These are phyloP conservation scores for Lycium ferocissimum DNA, from an alignment of 257 asterid genomes.

Conservation along the genomic window DNA sequence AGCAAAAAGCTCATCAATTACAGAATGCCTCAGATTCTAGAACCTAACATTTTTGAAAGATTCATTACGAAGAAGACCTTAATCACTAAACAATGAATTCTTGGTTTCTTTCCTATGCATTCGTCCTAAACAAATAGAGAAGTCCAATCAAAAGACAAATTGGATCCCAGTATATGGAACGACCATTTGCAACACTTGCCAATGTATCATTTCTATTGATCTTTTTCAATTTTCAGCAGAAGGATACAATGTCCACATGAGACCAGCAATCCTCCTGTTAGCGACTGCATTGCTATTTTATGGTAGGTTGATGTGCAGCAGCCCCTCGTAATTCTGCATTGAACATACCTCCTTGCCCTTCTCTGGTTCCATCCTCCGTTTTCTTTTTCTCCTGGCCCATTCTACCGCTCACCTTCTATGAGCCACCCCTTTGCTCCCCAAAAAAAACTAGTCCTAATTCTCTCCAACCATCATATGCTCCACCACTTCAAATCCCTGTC, in stretches of 20 bases:
- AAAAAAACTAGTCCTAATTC: not conserved
- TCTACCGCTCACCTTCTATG: not conserved
- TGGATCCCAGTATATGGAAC: not conserved
- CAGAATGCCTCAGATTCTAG: not conserved
- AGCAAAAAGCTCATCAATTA: not conserved
- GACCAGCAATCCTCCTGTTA: not conserved
- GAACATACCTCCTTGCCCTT: not conserved
- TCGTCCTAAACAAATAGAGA: not conserved
- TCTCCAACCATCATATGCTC: not conserved
- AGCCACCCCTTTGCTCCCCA: not conserved
- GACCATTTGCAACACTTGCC: not conserved
- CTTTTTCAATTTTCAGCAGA: not conserved
- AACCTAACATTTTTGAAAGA: not conserved
- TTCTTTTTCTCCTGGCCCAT: not conserved
- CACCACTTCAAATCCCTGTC: not conserved
- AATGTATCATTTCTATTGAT: not conserved
- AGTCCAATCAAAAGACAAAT: not conserved
- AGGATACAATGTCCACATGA: not conserved
- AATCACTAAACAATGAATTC: not conserved
- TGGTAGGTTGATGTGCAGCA: not conserved
- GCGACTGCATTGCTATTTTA: not conserved
- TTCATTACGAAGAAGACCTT: not conserved
- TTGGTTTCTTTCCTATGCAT: constrained; percentile 22
- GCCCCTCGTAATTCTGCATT: not conserved
- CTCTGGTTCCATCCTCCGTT: not conserved